A percentile compares a stretch with the other conserved stretches of the same genome.
phyloP scores from a whole-genome alignment of 306 rosid species.

The Cucumis hystrix region DNA sequence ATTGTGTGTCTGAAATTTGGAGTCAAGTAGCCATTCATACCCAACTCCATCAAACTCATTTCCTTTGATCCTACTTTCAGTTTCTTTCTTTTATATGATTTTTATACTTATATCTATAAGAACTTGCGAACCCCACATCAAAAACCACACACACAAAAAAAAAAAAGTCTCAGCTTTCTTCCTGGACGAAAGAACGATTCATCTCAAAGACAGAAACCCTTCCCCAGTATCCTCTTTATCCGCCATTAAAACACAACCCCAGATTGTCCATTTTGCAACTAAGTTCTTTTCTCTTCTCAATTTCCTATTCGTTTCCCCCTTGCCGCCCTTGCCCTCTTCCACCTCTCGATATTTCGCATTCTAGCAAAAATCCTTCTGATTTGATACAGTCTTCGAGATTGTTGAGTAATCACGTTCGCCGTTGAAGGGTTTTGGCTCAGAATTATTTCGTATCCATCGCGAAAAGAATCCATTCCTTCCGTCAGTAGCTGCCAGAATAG shows the following conservation, averaged over 20 bases:
- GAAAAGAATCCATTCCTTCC: constrained; percentile 64
- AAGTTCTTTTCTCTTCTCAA: constrained; percentile 10
- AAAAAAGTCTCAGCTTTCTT: constrained; percentile 19
- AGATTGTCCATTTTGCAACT: not conserved
- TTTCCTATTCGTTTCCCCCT: constrained; percentile 41
- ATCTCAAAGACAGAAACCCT: constrained; percentile 47
- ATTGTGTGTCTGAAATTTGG: not conserved
- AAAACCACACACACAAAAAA: not conserved
- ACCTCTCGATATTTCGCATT: constrained; percentile 28
- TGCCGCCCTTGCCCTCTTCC: constrained; percentile 36
- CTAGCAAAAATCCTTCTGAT: constrained; percentile 38
- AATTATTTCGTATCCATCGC: constrained; percentile 66
- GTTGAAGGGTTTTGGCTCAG: constrained; percentile 67
- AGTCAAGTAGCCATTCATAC: not conserved
- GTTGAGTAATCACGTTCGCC: constrained; percentile 53
- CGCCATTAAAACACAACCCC: not conserved
- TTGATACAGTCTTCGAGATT: constrained; percentile 43
- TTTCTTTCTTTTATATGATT: not conserved
- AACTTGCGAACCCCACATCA: not conserved
- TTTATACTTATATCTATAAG: not conserved
- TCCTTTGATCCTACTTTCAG: not conserved
- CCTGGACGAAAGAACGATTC: constrained; percentile 37
- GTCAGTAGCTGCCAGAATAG: constrained; percentile 87
- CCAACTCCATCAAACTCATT: not conserved
- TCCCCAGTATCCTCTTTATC: not conserved